These are phyloP conservation scores for Botrytis paeoniae DNA, from an alignment of 2,329 filamentous ascomycete species.

Conservation along the genomic window DNA sequence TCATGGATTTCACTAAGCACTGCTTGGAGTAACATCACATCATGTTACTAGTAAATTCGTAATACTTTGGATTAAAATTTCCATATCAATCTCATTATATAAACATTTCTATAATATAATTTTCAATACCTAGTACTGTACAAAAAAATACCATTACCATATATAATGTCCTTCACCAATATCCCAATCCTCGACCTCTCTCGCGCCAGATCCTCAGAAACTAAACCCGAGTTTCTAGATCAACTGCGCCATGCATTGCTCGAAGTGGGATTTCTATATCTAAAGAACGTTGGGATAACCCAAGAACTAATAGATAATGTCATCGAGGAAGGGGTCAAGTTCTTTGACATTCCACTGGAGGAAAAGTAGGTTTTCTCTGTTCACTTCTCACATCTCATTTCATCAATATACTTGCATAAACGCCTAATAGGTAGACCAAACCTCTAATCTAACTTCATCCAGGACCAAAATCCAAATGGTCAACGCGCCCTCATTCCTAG, in stretches of 20 bases:
- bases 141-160: not conserved
- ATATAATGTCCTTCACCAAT: constrained; percentile 55
- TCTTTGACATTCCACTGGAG: constrained; percentile 72
- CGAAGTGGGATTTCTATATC: constrained; percentile 84
- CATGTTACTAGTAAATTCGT: not conserved
- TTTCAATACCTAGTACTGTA: not conserved
- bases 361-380: constrained; percentile 57
- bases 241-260: constrained; percentile 73
- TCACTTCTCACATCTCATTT: not conserved
- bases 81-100: not conserved
- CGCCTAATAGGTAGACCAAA: constrained; percentile 39
- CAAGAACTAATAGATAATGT: constrained; percentile 63
- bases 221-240: constrained; percentile 69
- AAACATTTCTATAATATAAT: not conserved
- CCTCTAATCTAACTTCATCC: not conserved
- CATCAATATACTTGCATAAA: not conserved
- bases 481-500: constrained; percentile 68
- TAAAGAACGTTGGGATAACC: constrained; percentile 74
- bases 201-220: constrained; percentile 57
- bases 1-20: not conserved
- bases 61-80: not conserved
- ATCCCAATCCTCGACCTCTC: constrained; percentile 78
- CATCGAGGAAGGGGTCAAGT: constrained; percentile 63
- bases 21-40: constrained; percentile 6
- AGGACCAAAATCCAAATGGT: constrained; percentile 66